A percentile compares a stretch with the other conserved stretches of the same genome.
Evolutionary conservation across 768 basidiomycete genomes (phyloP).

Genomic region (Cystobasidium onofrii): DNA sequence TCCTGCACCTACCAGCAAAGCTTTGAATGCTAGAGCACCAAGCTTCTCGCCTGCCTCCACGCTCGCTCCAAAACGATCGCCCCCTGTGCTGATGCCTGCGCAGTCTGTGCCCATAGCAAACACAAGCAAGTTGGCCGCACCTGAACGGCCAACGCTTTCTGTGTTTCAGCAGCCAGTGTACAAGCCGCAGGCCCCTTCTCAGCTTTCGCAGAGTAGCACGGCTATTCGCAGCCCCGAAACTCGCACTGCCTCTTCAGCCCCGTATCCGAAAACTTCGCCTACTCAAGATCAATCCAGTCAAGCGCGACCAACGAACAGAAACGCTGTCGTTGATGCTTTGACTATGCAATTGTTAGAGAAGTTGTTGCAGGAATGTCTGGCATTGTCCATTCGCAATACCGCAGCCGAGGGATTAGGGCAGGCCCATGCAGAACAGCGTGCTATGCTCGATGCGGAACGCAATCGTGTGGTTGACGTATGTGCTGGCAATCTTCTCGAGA

Average conservation of each 20-base stretch:
- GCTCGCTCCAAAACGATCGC: neutral
- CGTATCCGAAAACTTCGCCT: neutral
- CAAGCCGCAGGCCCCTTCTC: neutral
- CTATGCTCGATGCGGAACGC: neutral
- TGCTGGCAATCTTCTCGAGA: neutral
- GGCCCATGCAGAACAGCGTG: neutral
- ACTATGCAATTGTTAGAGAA: neutral
- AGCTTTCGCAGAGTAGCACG: neutral
- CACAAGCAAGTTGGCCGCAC: neutral
- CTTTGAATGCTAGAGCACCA: neutral
- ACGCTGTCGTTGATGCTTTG: neutral
- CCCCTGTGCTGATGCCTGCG: neutral
- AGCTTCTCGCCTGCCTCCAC: slow-evolving; percentile 21
- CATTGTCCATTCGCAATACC: neutral
- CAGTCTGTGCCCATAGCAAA: neutral
- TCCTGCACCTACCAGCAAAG: neutral
- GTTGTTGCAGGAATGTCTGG: neutral
- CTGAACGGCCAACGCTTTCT: neutral
- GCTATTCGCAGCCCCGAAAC: neutral
- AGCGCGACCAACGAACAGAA: neutral
- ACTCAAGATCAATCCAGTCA: neutral
- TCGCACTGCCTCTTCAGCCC: neutral
- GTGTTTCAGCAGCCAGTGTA: neutral
- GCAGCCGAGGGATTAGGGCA: neutral
- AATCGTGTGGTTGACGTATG: neutral